Conservation (phyloP, 23 red algal species). For the Gracilaria vermiculophylla region DNA sequence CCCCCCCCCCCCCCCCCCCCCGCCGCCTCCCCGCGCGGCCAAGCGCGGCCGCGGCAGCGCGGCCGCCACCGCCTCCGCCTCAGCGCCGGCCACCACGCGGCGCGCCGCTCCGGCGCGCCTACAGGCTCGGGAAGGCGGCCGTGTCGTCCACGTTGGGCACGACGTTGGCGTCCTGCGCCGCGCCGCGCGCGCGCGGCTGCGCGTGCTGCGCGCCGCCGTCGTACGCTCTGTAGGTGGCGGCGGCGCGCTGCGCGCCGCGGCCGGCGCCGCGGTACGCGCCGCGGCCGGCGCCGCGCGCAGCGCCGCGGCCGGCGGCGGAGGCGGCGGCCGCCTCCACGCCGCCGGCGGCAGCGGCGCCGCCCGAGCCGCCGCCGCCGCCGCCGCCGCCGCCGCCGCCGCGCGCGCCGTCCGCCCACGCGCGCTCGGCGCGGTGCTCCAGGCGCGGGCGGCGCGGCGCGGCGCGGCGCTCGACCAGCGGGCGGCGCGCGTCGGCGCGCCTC, state of each 20-base stretch:
- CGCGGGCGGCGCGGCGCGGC: not conserved
- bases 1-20: too few species aligned
- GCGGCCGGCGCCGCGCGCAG: not conserved
- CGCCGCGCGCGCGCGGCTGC: not conserved
- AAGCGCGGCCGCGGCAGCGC: too few species aligned
- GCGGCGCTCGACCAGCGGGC: not conserved
- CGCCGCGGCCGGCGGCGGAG: constrained; percentile 2
- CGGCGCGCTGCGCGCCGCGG: not conserved
- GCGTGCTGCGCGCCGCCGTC: not conserved
- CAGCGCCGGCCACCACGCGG: too few species aligned
- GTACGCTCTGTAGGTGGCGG: not conserved
- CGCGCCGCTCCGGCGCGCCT: too few species aligned
- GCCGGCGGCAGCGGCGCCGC: too few species aligned
- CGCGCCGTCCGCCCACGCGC: not conserved
- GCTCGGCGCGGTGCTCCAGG: not conserved
- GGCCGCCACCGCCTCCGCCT: too few species aligned
- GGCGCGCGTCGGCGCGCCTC: constrained; percentile 6
- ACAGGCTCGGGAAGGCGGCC: constrained; percentile 41
- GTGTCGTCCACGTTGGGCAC: constrained; percentile 67
- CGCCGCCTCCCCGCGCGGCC: too few species aligned
- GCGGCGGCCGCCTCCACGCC: too few species aligned
- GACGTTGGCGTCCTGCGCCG: not conserved
- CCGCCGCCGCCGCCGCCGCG: constrained; percentile 9
- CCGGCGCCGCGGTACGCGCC: constrained; percentile 17
- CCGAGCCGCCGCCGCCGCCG: constrained; percentile 5